Conservation (phyloP, 1,284 basidiomycete species). For the Cutaneotrichosporon mucoides region DNA sequence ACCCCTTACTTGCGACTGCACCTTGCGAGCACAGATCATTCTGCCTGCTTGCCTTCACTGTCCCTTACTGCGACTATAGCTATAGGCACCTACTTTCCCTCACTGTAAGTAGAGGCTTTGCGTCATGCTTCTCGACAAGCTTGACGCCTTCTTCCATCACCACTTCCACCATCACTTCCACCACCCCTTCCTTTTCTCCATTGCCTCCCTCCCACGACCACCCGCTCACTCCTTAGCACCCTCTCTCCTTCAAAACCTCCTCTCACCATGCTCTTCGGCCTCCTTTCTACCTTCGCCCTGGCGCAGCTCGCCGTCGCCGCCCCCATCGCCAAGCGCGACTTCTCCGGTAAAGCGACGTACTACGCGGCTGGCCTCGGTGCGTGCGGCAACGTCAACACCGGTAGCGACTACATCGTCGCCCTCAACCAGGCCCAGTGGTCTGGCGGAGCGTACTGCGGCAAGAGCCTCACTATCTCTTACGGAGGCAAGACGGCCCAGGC, state of each 20-base stretch:
- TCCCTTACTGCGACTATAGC: too few species aligned
- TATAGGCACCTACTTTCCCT: too few species aligned
- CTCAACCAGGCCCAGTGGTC: conserved; percentile 50
- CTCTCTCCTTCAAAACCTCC: not conserved
- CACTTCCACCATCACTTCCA: not conserved
- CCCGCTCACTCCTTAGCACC: too few species aligned
- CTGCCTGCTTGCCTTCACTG: too few species aligned
- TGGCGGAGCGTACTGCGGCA: conserved; percentile 58
- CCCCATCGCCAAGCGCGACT: conserved; percentile 13
- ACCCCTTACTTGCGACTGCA: too few species aligned
- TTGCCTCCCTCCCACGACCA: not conserved
- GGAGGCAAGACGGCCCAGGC: conserved; percentile 60
- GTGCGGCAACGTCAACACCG: conserved; percentile 18
- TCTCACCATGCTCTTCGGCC: not conserved
- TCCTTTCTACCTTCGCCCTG: conserved; percentile 2
- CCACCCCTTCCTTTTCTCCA: not conserved
- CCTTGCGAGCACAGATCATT: too few species aligned
- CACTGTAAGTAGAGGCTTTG: too few species aligned
- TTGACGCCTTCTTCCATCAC: too few species aligned
- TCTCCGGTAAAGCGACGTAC: conserved; percentile 22
- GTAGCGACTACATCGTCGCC: conserved; percentile 45
- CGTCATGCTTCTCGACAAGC: too few species aligned
- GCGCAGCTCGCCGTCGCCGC: conserved; percentile 2
- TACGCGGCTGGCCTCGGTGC: conserved; percentile 27
- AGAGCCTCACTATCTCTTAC: conserved; percentile 62